Percentiles rank a stretch among this genome's conserved stretches.
phyloP scores from a whole-genome alignment of 2,329 filamentous ascomycete species.

The Aspergillus candidus region DNA sequence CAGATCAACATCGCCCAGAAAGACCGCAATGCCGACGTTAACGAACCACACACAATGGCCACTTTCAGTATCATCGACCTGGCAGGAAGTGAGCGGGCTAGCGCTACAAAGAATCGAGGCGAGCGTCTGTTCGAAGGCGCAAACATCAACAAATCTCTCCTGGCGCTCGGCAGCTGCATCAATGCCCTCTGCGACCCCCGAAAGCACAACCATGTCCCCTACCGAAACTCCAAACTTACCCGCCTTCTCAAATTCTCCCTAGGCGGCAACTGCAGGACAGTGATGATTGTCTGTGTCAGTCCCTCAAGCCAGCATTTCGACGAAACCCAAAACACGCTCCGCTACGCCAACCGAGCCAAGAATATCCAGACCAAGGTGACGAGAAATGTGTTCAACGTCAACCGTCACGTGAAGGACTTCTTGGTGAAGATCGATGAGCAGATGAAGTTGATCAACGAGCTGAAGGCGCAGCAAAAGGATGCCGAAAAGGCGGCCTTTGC shows the following conservation, averaged over 20 bases:
- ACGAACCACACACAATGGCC: slow-evolving; percentile 95
- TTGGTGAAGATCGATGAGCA: slow-evolving; percentile 99
- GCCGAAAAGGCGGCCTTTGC: slow-evolving; percentile 72
- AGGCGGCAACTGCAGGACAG: slow-evolving; percentile 95
- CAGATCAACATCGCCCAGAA: slow-evolving; percentile 96
- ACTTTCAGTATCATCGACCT: slow-evolving; percentile 97
- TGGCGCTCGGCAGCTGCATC: slow-evolving; percentile 93
- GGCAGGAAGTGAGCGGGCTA: slow-evolving; percentile 90
- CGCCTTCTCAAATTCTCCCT: slow-evolving; percentile 93
- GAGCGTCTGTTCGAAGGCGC: slow-evolving; percentile 87
- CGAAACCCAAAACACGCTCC: slow-evolving; percentile 94
- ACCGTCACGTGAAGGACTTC: slow-evolving; percentile 98
- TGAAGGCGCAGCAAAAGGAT: slow-evolving; percentile 88
- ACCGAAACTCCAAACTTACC: slow-evolving; percentile 95
- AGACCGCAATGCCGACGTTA: slow-evolving; percentile 83
- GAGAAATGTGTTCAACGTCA: slow-evolving; percentile 98
- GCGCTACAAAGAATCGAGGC: slow-evolving; percentile 92
- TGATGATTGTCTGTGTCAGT: slow-evolving; percentile 99
- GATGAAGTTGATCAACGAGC: slow-evolving; percentile 91
- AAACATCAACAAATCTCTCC: slow-evolving; percentile 98
- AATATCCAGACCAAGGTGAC: slow-evolving; percentile 99
- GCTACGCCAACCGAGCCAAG: slow-evolving; percentile 96
- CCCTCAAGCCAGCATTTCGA: slow-evolving; percentile 96
- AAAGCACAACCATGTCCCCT: slow-evolving; percentile 90
- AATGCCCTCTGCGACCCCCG: slow-evolving; percentile 92